These are phyloP conservation scores for Blastobotrys petasosporus DNA, from an alignment of 1,139 yeast species.

Conservation along the genomic window DNA sequence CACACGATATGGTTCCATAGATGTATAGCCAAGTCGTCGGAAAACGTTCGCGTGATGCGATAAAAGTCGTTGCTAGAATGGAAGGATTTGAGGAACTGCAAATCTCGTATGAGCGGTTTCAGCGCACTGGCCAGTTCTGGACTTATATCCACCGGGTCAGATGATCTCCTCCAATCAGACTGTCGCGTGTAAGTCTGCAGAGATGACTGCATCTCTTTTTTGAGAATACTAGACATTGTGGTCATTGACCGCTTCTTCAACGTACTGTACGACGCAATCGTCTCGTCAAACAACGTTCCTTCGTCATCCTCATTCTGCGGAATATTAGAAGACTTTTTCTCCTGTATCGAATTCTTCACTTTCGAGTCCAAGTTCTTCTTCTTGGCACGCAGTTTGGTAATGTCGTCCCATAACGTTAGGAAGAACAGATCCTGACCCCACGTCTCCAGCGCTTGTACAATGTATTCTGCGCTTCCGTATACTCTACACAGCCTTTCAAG, in stretches of 20 bases:
- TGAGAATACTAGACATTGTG: constrained; percentile 43
- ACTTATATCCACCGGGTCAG: constrained; percentile 23
- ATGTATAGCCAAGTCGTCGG: constrained; percentile 44
- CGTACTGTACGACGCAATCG: constrained; percentile 43
- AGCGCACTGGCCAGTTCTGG: constrained; percentile 38
- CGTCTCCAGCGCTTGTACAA: constrained; percentile 45
- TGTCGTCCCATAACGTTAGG: constrained; percentile 51
- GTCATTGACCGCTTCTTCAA: constrained; percentile 39
- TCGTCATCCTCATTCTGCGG: constrained; percentile 29
- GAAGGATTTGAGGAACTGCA: constrained; percentile 35
- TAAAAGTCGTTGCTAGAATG: constrained; percentile 29
- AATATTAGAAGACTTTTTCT: constrained; percentile 12
- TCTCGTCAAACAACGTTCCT: constrained; percentile 51
- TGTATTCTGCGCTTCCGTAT: constrained; percentile 54
- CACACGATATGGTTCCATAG: constrained; percentile 56
- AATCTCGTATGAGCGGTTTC: constrained; percentile 35
- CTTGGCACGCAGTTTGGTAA: constrained; percentile 22
- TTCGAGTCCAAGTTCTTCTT: constrained; percentile 17
- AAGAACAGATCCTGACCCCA: constrained; percentile 67
- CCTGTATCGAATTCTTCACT: constrained; percentile 13
- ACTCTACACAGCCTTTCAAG: constrained; percentile 52
- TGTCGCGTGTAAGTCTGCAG: constrained; percentile 49
- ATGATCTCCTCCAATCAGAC: constrained; percentile 23
- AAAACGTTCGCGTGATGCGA: constrained; percentile 33
- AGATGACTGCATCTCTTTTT: constrained; percentile 44